phyloP scores from a whole-genome alignment of 192 early-diverging fungal species.

The Linnemannia exigua region DNA sequence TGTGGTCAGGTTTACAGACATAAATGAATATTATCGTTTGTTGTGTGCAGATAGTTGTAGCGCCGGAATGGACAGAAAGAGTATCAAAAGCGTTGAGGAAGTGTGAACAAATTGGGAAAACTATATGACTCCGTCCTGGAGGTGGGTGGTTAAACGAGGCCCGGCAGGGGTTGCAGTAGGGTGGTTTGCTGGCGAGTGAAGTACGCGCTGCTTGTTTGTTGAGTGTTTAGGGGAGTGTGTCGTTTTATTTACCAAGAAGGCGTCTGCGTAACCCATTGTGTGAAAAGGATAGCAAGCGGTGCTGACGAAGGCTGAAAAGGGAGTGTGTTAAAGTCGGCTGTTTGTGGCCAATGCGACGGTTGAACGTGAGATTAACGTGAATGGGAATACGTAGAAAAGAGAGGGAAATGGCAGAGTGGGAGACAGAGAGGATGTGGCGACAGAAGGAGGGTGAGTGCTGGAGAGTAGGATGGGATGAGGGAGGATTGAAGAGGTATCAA shows the following conservation, averaged over 20 bases:
- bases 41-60: no score
- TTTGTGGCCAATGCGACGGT: slow-evolving; percentile 3
- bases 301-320: not conserved
- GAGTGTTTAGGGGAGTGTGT: not conserved
- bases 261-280: slow-evolving; percentile 23
- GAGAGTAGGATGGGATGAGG: not conserved
- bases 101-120: not conserved
- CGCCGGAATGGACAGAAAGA: no score
- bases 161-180: not conserved
- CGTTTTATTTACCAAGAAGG: slow-evolving; percentile 16
- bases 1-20: no score
- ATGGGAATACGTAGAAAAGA: not conserved
- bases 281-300: not conserved
- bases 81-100: not conserved
- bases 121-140: not conserved
- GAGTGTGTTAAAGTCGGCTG: not conserved
- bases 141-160: not conserved
- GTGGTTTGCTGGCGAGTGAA: no score
- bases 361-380: slow-evolving; percentile 2
- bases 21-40: not conserved
- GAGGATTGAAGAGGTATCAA: not conserved
- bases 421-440: not conserved
- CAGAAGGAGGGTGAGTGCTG: not conserved
- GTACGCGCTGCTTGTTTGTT: no score
- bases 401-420: not conserved